Evolutionary conservation across 768 basidiomycete species (phyloP).

Genomic region (Calocybe indica): DNA sequence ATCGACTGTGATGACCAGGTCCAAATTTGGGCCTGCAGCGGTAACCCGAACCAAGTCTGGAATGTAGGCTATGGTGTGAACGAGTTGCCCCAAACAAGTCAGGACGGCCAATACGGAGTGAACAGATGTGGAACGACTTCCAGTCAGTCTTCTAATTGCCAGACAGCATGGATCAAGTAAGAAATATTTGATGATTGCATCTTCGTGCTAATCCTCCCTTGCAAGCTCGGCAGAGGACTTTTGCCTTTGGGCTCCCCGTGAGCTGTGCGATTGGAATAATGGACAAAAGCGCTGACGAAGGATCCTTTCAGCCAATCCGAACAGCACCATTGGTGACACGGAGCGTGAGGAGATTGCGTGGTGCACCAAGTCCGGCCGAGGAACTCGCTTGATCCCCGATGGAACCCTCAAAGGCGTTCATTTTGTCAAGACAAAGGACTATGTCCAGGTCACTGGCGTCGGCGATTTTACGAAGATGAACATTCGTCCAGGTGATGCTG

Average conservation of each 20-base stretch:
- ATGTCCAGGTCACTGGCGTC: constrained; percentile 53
- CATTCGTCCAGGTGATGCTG: constrained; percentile 43
- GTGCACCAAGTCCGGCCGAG: constrained; percentile 32
- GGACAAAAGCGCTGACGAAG: not conserved
- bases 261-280: not conserved
- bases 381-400: constrained; percentile 41
- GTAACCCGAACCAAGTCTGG: constrained; percentile 46
- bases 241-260: constrained; percentile 63
- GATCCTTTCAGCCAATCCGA: constrained; percentile 9
- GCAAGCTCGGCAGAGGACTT: constrained; percentile 57
- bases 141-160: constrained; percentile 57
- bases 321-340: constrained; percentile 56
- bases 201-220: not conserved
- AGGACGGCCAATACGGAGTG: constrained; percentile 57
- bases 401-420: constrained; percentile 23
- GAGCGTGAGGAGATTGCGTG: constrained; percentile 43
- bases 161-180: constrained; percentile 63
- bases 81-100: constrained; percentile 41
- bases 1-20: constrained; percentile 21
- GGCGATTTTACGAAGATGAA: constrained; percentile 58
- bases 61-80: constrained; percentile 40
- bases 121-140: constrained; percentile 62
- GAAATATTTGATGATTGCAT: constrained; percentile 15
- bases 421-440: constrained; percentile 52
- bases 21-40: constrained; percentile 40